These are phyloP conservation scores for Penicillium mononematosum DNA, from an alignment of 495 filamentous ascomycete genomes.

Conservation along the genomic window DNA sequence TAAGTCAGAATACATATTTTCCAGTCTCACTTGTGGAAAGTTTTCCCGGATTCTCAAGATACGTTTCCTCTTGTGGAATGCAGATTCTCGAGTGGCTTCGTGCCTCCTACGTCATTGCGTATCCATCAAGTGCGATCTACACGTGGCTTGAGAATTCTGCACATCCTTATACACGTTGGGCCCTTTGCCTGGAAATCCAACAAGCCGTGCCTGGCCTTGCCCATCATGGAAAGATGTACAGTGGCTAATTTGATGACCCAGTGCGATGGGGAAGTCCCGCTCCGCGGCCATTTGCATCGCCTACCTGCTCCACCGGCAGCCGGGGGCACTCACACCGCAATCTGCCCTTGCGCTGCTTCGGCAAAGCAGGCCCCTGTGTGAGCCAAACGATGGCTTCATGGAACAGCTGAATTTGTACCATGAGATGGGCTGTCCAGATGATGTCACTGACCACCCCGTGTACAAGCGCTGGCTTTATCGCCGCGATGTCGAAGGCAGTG, in stretches of 20 bases:
- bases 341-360: constrained; percentile 63
- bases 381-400: constrained; percentile 89
- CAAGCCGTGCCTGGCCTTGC: neutral
- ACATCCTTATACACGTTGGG: constrained; percentile 8
- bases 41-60: neutral
- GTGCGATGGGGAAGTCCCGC: constrained; percentile 94
- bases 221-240: constrained; percentile 6
- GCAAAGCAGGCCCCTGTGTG: constrained; percentile 65
- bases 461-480: constrained; percentile 91
- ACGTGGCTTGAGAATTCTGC: constrained; percentile 14
- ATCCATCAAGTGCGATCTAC: constrained; percentile 19
- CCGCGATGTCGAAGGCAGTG: constrained; percentile 70
- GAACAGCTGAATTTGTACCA: constrained; percentile 82
- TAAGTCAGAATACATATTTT: constrained; percentile 36
- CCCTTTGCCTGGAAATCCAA: constrained; percentile 8
- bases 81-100: constrained; percentile 3
- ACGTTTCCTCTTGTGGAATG: neutral
- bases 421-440: constrained; percentile 72
- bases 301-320: constrained; percentile 71
- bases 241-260: constrained; percentile 43
- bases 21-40: neutral
- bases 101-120: constrained; percentile 24
- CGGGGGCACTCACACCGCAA: constrained; percentile 50
- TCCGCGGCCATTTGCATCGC: constrained; percentile 82
- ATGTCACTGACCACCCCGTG: constrained; percentile 62